Evolutionary conservation across 176 grass and related monocot genomes (phyloP), one percentile per base, ranked within the genome.

Genomic region (Rhynchospora tenuis): DNA sequence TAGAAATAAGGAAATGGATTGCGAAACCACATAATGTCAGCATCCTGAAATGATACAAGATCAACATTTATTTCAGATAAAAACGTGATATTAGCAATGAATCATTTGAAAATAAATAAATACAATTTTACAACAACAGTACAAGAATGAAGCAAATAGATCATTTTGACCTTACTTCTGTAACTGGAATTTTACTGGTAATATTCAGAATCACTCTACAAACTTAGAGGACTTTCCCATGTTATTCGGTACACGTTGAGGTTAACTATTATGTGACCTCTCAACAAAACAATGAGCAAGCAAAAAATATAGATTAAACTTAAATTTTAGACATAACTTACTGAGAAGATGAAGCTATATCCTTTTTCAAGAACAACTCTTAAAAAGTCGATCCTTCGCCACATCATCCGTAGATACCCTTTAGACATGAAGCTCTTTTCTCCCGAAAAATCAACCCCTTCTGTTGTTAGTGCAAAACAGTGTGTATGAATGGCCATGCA

Each of bases 361-460:
- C 90, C 93, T 87, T 92, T 95, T 87, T 89, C 87, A 89, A 95
- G 93, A 77, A 95, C 83, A n/a, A 89, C 33, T 27, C 88, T 61
- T 23, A 95, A 89, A 81, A 95, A 95, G 73, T 92, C 79, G 26
- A 95, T 43, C 54, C 93, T 90, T 92, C 78, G 89, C 93, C 93
- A 95, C 93, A 95, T 95, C 93, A 95, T 92, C 47, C 86, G 77
- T 46, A 95, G 78, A 89, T 95, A 95, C 7, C 93, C 90, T 71
- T 80, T 14, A 66, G 93, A 88, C 83, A 86, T 82, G 54, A 95
- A 95, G 51, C 24, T 89, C 79, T 92, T 89, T 66, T 95, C 93
- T 78, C 79, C 44, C 48, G 87, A 95, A 73, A 93, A 93, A 51
- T 95, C 87, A 24, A 87, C 79, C 56, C 80, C 74, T 26, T 89